Percentiles rank a stretch among this genome's conserved stretches.
Conservation (phyloP, 768 basidiomycete genomes). For the Trametes villosa region DNA sequence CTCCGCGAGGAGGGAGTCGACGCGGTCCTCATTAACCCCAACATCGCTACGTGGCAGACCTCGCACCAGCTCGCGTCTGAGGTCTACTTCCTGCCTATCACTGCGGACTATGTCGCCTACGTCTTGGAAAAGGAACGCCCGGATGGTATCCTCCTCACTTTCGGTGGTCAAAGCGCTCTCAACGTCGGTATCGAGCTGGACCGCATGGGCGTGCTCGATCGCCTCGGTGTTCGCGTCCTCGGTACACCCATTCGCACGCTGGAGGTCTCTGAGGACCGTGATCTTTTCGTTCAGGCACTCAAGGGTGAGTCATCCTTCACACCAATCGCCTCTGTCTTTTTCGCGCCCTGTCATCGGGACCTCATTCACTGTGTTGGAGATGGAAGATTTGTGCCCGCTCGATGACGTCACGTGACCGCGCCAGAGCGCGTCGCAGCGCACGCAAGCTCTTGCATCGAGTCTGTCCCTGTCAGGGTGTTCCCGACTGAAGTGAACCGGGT, state of each 20-base stretch:
- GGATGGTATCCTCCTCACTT: constrained; percentile 95
- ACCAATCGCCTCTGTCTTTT: neutral
- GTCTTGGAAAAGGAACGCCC: constrained; percentile 98
- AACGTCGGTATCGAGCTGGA: constrained; percentile 98
- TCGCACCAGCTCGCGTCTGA: constrained; percentile 96
- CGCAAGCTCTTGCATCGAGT: neutral
- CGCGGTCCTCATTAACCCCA: constrained; percentile 96
- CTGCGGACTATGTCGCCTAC: constrained; percentile 97
- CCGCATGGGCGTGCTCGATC: constrained; percentile 93
- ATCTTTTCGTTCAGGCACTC: constrained; percentile 93
- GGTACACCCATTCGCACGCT: constrained; percentile 95
- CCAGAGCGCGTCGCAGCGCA: too few species aligned
- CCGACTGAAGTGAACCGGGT: too few species aligned
- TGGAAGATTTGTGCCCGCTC: neutral
- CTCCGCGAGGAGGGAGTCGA: constrained; percentile 94
- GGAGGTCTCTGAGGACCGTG: constrained; percentile 95
- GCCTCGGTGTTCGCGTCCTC: constrained; percentile 89
- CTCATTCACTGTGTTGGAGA: neutral
- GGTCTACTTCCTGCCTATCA: constrained; percentile 97
- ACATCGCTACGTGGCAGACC: constrained; percentile 99
- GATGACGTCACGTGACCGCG: constrained; percentile 2
- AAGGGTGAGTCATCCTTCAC: constrained; percentile 63
- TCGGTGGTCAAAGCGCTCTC: constrained; percentile 96
- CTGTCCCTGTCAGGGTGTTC: too few species aligned
- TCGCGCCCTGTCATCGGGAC: too few species aligned